A percentile compares a stretch with the other conserved stretches of the same genome.
Conservation (phyloP, 441 rosid species). For the Hura crepitans region DNA sequence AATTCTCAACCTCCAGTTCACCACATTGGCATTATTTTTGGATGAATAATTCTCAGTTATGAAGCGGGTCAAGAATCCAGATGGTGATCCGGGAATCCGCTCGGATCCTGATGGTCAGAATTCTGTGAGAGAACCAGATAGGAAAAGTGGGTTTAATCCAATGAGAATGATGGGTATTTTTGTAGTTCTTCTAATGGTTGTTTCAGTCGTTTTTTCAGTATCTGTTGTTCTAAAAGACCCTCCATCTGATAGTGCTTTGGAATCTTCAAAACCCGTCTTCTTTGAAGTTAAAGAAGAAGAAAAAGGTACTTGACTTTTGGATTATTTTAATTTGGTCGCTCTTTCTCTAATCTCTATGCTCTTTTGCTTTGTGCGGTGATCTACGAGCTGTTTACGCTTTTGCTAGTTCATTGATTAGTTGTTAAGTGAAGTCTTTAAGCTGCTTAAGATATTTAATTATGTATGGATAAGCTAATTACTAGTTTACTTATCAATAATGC, state of each 20-base stretch:
- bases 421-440: neutral
- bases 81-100: neutral
- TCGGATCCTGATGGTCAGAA: neutral
- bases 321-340: neutral
- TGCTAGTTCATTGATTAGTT: neutral
- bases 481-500: neutral
- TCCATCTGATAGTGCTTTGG: conserved; percentile 2
- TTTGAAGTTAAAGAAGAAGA: conserved; percentile 1
- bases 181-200: neutral
- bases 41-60: neutral
- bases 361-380: neutral
- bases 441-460: neutral
- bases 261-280: neutral
- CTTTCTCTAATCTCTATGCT: neutral
- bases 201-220: conserved; percentile 10
- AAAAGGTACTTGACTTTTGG: conserved; percentile 1
- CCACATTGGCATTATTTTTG: too few species aligned
- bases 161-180: conserved; percentile 2
- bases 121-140: neutral
- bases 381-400: neutral
- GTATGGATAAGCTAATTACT: neutral
- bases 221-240: conserved; percentile 10
- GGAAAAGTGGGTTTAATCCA: neutral
- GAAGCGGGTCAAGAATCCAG: neutral
- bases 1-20: neutral